Percentiles rank a stretch among this genome's conserved stretches.
phyloP scores from a whole-genome alignment of 2,329 filamentous ascomycete genomes.

The Fusarium nisikadoi region DNA sequence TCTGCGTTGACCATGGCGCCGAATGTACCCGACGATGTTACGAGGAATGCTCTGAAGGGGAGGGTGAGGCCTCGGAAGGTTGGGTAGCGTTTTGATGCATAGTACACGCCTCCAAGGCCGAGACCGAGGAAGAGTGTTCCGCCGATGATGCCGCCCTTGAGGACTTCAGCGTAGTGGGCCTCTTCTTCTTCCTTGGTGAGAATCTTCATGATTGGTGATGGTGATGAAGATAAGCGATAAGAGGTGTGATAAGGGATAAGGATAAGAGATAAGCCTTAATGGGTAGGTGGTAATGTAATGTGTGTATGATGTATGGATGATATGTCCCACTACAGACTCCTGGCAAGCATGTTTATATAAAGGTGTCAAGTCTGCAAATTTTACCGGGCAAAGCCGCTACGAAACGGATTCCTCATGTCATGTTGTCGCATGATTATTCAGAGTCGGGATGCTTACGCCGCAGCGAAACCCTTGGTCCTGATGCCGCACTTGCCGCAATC shows the following conservation, averaged over 20 bases:
- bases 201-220: conserved; percentile 81
- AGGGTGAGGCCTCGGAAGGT: conserved; percentile 84
- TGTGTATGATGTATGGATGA: conserved; percentile 4
- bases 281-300: conserved; percentile 4
- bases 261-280: not conserved
- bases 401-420: conserved; percentile 17
- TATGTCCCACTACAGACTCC: conserved; percentile 1
- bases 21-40: conserved; percentile 85
- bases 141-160: conserved; percentile 82
- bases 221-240: conserved; percentile 1
- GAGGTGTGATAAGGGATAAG: not conserved
- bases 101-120: conserved; percentile 73
- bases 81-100: conserved; percentile 76
- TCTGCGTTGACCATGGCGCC: conserved; percentile 90
- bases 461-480: not conserved
- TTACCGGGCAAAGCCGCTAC: conserved; percentile 19
- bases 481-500: conserved; percentile 4
- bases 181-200: conserved; percentile 92
- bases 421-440: conserved; percentile 24
- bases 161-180: conserved; percentile 82
- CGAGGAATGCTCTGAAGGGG: conserved; percentile 90
- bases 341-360: conserved; percentile 27
- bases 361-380: not conserved
- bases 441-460: conserved; percentile 13
- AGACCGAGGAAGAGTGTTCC: conserved; percentile 73